A percentile compares a stretch with the other conserved stretches of the same genome.
Evolutionary conservation across 441 rosid genomes (phyloP).

Genomic region (Pelargonium fulgidum): DNA sequence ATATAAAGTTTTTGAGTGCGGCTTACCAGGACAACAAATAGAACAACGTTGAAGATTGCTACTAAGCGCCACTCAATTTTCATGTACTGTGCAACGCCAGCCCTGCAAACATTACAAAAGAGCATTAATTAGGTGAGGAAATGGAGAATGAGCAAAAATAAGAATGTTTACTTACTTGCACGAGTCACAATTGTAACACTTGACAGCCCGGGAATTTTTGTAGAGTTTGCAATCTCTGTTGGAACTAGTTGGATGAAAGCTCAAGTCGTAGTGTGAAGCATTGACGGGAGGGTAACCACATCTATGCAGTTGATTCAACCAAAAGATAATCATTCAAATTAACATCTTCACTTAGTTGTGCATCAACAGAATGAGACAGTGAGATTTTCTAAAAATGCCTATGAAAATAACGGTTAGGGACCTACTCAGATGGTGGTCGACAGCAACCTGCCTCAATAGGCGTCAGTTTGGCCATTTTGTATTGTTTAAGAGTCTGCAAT

Average conservation of each 20-base stretch:
- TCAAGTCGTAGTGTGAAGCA: constrained; percentile 72
- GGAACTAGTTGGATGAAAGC: constrained; percentile 73
- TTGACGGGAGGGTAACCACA: constrained; percentile 78
- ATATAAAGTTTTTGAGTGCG: background rate
- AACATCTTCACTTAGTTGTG: too few relatives aligned
- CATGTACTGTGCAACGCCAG: constrained; percentile 94
- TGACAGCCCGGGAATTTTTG: constrained; percentile 53
- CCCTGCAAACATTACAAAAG: constrained; percentile 35
- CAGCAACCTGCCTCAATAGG: constrained; percentile 94
- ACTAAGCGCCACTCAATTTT: constrained; percentile 84
- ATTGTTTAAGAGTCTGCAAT: constrained; percentile 56
- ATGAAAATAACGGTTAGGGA: constrained; percentile 13
- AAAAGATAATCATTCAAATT: background rate
- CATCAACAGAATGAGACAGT: background rate
- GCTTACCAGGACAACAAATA: constrained; percentile 74
- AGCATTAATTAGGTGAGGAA: too few relatives aligned
- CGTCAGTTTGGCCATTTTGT: constrained; percentile 58
- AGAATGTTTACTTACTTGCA: constrained; percentile 58
- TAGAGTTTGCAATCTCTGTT: constrained; percentile 76
- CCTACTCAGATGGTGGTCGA: constrained; percentile 84
- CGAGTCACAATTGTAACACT: constrained; percentile 85
- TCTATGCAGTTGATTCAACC: constrained; percentile 30
- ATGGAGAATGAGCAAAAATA: background rate
- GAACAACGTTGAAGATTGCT: constrained; percentile 63
- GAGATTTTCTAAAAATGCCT: background rate